phyloP scores from a whole-genome alignment of 2,329 filamentous ascomycete species.

The Phyllosticta paracitricarpa region DNA sequence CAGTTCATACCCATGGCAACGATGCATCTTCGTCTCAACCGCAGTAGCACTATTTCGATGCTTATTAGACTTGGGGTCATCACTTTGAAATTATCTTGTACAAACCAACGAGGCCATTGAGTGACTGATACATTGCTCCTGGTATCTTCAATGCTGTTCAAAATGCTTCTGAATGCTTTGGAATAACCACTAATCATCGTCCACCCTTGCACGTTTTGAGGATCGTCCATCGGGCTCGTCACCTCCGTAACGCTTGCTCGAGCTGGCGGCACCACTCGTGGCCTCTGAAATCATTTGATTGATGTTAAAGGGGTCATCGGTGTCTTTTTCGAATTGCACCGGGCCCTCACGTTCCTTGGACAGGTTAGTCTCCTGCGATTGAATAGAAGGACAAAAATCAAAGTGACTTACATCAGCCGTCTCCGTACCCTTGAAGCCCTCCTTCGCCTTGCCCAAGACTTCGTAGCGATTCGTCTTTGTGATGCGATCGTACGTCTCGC shows the following conservation, averaged over 20 bases:
- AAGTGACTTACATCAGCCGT: constrained; percentile 61
- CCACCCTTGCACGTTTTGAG: constrained; percentile 66
- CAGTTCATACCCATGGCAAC: not conserved
- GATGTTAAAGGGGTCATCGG: constrained; percentile 81
- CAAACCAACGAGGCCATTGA: not conserved
- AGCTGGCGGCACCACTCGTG: constrained; percentile 44
- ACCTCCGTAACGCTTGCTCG: constrained; percentile 67
- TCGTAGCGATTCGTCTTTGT: constrained; percentile 81
- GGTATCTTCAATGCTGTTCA: not conserved
- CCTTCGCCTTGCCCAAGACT: constrained; percentile 67
- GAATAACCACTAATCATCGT: constrained; percentile 47
- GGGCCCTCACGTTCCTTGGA: constrained; percentile 65
- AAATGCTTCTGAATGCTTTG: not conserved
- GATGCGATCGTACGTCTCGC: constrained; percentile 76
- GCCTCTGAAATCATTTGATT: constrained; percentile 85
- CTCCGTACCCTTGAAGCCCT: constrained; percentile 80
- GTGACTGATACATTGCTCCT: not conserved
- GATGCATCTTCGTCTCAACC: not conserved
- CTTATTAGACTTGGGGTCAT: not conserved
- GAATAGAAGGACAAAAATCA: not conserved
- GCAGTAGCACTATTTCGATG: not conserved
- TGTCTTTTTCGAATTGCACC: constrained; percentile 92
- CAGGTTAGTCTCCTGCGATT: constrained; percentile 22
- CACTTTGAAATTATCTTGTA: not conserved
- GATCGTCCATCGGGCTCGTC: constrained; percentile 48